Evolutionary conservation across 306 rosid species (phyloP).

Genomic region (Prunus dulcis): DNA sequence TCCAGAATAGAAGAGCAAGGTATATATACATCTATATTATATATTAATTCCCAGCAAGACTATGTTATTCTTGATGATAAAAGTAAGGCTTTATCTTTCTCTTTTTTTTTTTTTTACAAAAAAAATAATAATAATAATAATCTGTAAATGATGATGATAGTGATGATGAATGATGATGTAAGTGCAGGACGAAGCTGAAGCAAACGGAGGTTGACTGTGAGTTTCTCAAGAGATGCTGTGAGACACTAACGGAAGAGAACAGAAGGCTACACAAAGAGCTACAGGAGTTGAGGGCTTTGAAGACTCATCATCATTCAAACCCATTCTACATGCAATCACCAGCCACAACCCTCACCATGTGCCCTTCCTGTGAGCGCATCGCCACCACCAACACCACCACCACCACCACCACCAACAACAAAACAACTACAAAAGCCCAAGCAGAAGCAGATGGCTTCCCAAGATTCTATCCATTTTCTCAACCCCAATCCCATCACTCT

Average conservation of each 20-base stretch:
- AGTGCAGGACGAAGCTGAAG: conserved; percentile 51
- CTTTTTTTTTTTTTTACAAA: not conserved
- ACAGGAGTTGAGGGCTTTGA: conserved; percentile 70
- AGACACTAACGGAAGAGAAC: conserved; percentile 70
- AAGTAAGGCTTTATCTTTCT: not conserved
- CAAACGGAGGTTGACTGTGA: conserved; percentile 81
- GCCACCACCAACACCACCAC: conserved; percentile 41
- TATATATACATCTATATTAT: not conserved
- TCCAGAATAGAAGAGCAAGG: conserved; percentile 43
- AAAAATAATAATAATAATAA: not conserved
- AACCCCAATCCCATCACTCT: conserved; percentile 37
- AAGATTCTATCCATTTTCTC: conserved; percentile 43
- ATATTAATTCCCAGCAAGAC: too few relatives aligned
- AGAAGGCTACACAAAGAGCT: conserved; percentile 71
- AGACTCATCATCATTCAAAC: conserved; percentile 38
- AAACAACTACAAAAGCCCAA: not conserved
- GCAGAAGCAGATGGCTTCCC: conserved; percentile 11
- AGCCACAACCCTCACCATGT: conserved; percentile 78
- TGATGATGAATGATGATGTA: not conserved
- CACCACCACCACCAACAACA: not conserved
- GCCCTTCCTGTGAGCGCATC: conserved; percentile 74
- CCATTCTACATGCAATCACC: conserved; percentile 75
- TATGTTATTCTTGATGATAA: too few relatives aligned
- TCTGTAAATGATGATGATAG: not conserved
- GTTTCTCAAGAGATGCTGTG: conserved; percentile 64